Conservation (phyloP, 2,329 filamentous ascomycete genomes). For the Ceratocystis diversiconidia region DNA sequence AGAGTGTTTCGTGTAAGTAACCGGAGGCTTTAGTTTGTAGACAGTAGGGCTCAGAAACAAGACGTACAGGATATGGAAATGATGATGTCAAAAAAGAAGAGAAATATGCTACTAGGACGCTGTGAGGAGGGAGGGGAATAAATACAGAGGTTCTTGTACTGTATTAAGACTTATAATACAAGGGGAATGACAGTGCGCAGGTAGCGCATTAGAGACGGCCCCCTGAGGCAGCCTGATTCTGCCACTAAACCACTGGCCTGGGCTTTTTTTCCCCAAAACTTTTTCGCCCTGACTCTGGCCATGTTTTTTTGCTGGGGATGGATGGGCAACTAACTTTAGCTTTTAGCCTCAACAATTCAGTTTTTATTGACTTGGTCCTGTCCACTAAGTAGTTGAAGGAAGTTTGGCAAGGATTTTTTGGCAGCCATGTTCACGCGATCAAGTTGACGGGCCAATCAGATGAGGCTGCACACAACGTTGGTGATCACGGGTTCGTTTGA, state of each 20-base stretch:
- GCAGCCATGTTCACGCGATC: neutral
- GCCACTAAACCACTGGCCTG: slow-evolving; percentile 1
- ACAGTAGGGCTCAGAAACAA: neutral
- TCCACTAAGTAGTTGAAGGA: neutral
- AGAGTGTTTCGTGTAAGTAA: neutral
- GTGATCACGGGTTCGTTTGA: neutral
- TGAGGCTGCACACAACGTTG: neutral
- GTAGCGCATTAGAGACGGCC: neutral
- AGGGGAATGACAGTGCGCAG: neutral
- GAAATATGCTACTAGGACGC: neutral
- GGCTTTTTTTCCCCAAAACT: neutral
- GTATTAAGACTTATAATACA: neutral
- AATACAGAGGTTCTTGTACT: neutral
- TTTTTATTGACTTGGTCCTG: neutral
- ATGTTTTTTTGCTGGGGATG: slow-evolving; percentile 2
- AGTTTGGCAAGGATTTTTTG: neutral
- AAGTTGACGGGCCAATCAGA: neutral
- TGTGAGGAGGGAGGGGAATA: neutral
- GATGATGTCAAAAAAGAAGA: neutral
- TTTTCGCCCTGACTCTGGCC: neutral
- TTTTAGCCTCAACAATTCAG: neutral
- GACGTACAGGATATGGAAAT: neutral
- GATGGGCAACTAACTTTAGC: neutral
- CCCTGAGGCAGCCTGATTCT: neutral
- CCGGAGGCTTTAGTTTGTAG: neutral